Evolutionary conservation across 2,329 filamentous ascomycete genomes (phyloP).

Genomic region (Myriosclerotinia curreyana): DNA sequence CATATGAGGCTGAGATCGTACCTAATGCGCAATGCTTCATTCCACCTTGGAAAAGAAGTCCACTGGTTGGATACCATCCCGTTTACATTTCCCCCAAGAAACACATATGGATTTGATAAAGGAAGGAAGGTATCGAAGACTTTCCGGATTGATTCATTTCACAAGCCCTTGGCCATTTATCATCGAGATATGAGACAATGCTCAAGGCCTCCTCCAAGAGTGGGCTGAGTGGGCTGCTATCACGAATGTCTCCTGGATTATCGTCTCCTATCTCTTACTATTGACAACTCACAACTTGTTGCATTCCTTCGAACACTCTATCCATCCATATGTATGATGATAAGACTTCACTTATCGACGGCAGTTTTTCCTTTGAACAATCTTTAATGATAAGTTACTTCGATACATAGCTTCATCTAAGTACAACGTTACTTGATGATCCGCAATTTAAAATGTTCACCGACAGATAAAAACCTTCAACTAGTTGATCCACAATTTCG

Average conservation of each 20-base stretch:
- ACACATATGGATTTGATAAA: neutral
- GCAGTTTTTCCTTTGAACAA: neutral
- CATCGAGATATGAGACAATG: neutral
- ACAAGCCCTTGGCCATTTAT: neutral
- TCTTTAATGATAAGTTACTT: neutral
- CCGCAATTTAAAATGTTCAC: neutral
- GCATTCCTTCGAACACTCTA: neutral
- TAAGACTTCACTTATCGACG: neutral
- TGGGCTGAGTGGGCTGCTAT: neutral
- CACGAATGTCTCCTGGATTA: no score
- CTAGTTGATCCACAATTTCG: constrained; percentile 3
- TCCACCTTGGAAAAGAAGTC: no score
- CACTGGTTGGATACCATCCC: no score
- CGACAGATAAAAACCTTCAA: neutral
- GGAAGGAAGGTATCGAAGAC: neutral
- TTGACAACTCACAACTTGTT: neutral
- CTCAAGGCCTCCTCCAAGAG: neutral
- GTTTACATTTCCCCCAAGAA: neutral
- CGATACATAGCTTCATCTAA: neutral
- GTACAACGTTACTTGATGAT: neutral
- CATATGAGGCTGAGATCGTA: no score
- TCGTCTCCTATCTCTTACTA: neutral
- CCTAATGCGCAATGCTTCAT: no score
- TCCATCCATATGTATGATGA: neutral
- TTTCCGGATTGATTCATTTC: neutral